A percentile compares a stretch with the other conserved stretches of the same genome.
Conservation (phyloP, 2,329 filamentous ascomycete species). For the Penicillium brasilianum region DNA sequence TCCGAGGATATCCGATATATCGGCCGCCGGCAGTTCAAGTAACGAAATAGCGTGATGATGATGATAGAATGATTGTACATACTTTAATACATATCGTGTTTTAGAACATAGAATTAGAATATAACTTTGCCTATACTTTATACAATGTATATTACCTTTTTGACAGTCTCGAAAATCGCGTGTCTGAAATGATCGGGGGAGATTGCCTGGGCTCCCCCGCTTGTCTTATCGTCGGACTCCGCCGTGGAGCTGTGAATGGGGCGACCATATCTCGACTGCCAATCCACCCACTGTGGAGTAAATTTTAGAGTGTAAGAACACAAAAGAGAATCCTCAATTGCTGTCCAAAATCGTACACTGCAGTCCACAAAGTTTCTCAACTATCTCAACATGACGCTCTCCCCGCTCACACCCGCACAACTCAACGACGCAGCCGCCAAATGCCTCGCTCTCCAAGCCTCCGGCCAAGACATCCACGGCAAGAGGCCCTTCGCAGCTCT, state of each 20-base stretch:
- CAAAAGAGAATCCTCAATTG: not conserved
- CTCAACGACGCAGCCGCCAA: constrained; percentile 47
- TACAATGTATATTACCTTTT: not conserved
- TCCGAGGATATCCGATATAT: constrained; percentile 14
- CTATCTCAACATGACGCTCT: not conserved
- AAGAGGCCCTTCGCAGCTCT: constrained; percentile 58
- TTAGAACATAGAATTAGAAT: not conserved
- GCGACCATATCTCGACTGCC: constrained; percentile 1
- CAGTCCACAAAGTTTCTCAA: not conserved
- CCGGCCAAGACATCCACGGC: constrained; percentile 48
- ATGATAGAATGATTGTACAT: constrained; percentile 7
- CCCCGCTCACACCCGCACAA: constrained; percentile 45
- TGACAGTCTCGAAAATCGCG: not conserved
- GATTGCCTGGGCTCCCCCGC: constrained; percentile 14
- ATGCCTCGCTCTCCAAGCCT: constrained; percentile 51
- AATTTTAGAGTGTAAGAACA: not conserved
- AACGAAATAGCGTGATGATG: constrained; percentile 15
- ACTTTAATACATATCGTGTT: constrained; percentile 10
- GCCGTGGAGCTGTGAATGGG: constrained; percentile 15
- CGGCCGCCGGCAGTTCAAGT: constrained; percentile 12
- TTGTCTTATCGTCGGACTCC: constrained; percentile 22
- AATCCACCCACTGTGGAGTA: not conserved
- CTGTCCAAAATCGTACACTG: not conserved
- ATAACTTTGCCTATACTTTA: not conserved
- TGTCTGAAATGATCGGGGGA: constrained; percentile 7